Evolutionary conservation across 176 grass and related monocot species (phyloP).

Genomic region (Otatea glauca): DNA sequence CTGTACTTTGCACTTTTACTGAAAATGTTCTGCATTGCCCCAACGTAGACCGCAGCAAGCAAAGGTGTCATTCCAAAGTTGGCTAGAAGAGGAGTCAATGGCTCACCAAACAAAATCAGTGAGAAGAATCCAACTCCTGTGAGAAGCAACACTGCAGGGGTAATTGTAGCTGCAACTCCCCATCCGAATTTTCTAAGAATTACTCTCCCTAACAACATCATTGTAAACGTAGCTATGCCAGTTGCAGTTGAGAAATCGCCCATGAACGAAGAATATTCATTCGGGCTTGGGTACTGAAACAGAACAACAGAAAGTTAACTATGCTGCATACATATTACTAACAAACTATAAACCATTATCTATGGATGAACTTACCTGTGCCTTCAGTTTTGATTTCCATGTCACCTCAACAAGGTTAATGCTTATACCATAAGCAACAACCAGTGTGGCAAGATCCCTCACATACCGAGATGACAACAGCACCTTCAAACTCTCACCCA

Average conservation of each 20-base stretch:
- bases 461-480: slow-evolving; percentile 92
- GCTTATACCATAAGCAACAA: slow-evolving; percentile 98
- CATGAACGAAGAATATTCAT: slow-evolving; percentile 99
- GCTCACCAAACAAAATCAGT: slow-evolving; percentile 84
- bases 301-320: slow-evolving; percentile 21
- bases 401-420: slow-evolving; percentile 99
- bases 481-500: slow-evolving; percentile 97
- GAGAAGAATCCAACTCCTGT: slow-evolving; percentile 99
- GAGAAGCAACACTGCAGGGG: slow-evolving; percentile 85
- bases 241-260: slow-evolving; percentile 98
- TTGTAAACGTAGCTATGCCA: slow-evolving; percentile 94
- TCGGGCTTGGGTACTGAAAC: slow-evolving; percentile 90
- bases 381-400: slow-evolving; percentile 98
- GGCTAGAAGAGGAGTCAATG: slow-evolving; percentile 72
- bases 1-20: slow-evolving; percentile 99
- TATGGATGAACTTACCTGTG: slow-evolving; percentile 63
- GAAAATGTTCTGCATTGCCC: slow-evolving; percentile 98
- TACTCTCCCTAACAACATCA: slow-evolving; percentile 94
- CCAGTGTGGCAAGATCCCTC: slow-evolving; percentile 98
- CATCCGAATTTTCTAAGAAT: slow-evolving; percentile 92
- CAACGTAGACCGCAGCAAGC: slow-evolving; percentile 94
- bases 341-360: background rate
- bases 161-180: slow-evolving; percentile 97
- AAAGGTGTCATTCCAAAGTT: slow-evolving; percentile 87
- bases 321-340: background rate